These are phyloP conservation scores for Cadophora luteo-olivacea DNA, from an alignment of 2,329 filamentous ascomycete genomes.

Conservation along the genomic window DNA sequence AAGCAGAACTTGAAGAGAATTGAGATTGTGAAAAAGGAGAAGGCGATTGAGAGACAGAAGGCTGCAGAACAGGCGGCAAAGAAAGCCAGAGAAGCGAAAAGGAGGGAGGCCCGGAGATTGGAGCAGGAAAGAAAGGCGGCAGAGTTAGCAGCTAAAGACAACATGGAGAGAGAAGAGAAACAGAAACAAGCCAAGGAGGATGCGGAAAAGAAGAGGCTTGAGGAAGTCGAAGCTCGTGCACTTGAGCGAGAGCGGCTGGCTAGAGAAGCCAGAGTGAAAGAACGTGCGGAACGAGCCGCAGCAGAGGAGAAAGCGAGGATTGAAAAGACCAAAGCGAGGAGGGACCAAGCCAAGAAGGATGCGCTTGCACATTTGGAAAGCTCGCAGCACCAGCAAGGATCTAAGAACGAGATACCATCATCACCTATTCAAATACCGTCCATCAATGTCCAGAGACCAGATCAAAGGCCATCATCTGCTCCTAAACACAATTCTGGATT, in stretches of 20 bases:
- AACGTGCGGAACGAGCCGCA: not conserved
- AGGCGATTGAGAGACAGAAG: conserved; percentile 2
- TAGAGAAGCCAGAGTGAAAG: not conserved
- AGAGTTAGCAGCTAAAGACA: not conserved
- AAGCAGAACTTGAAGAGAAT: conserved; percentile 1
- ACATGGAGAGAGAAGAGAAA: not conserved
- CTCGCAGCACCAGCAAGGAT: not conserved
- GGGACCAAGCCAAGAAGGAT: not conserved
- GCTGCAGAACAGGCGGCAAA: conserved; percentile 1
- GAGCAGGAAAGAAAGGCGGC: not conserved
- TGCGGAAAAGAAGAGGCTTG: not conserved
- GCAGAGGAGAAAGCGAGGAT: not conserved
- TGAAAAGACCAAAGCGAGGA: not conserved
- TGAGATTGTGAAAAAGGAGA: conserved; percentile 10
- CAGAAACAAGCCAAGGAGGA: not conserved
- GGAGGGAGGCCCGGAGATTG: not conserved
- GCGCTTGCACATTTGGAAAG: not conserved
- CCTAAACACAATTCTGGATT: not conserved
- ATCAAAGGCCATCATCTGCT: not conserved
- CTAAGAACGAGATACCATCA: not conserved
- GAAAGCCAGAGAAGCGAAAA: not conserved
- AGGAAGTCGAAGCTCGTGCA: not conserved
- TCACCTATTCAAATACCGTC: conserved; percentile 14
- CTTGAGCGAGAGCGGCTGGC: conserved; percentile 4
- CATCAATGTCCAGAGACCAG: not conserved